A percentile compares a stretch with the other conserved stretches of the same genome.
These are phyloP conservation scores for Pluteus cervinus DNA, from an alignment of 768 basidiomycete genomes.

Conservation along the genomic window DNA sequence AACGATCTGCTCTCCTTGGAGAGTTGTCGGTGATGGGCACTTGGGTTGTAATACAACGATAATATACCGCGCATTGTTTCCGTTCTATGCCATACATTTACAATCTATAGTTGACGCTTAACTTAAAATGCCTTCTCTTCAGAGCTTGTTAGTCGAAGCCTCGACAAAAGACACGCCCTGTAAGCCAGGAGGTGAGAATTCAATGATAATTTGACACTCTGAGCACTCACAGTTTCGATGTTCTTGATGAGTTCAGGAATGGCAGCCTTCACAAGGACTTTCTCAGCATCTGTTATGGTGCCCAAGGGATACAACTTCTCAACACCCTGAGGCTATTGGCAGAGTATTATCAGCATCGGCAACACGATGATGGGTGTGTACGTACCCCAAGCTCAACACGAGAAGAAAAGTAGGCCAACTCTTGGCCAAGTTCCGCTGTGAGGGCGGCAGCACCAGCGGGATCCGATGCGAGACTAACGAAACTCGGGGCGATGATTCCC, in stretches of 20 bases:
- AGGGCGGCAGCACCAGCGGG: slow-evolving; percentile 65
- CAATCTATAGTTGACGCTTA: too few relatives aligned
- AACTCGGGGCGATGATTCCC: slow-evolving; percentile 79
- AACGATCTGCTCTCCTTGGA: too few relatives aligned
- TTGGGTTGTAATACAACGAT: too few relatives aligned
- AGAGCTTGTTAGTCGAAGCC: slow-evolving; percentile 15
- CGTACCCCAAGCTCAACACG: slow-evolving; percentile 84
- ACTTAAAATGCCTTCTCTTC: too few relatives aligned
- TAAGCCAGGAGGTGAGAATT: neutral
- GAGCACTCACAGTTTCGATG: slow-evolving; percentile 57
- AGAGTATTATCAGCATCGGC: slow-evolving; percentile 8
- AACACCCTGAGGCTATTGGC: slow-evolving; percentile 70
- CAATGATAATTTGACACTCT: neutral
- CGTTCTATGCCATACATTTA: too few relatives aligned
- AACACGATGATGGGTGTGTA: slow-evolving; percentile 13
- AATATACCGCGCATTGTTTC: too few relatives aligned
- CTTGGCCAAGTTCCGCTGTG: slow-evolving; percentile 67
- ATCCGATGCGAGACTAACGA: slow-evolving; percentile 75
- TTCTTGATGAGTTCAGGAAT: slow-evolving; percentile 72
- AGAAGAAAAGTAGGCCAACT: slow-evolving; percentile 85
- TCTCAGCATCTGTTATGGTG: slow-evolving; percentile 63
- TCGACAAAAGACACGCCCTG: slow-evolving; percentile 32
- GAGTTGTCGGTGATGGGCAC: too few relatives aligned
- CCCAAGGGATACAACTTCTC: slow-evolving; percentile 81
- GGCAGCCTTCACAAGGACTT: slow-evolving; percentile 71